These are phyloP conservation scores for Sophora flavescens DNA, from an alignment of 306 rosid genomes.

Conservation along the genomic window DNA sequence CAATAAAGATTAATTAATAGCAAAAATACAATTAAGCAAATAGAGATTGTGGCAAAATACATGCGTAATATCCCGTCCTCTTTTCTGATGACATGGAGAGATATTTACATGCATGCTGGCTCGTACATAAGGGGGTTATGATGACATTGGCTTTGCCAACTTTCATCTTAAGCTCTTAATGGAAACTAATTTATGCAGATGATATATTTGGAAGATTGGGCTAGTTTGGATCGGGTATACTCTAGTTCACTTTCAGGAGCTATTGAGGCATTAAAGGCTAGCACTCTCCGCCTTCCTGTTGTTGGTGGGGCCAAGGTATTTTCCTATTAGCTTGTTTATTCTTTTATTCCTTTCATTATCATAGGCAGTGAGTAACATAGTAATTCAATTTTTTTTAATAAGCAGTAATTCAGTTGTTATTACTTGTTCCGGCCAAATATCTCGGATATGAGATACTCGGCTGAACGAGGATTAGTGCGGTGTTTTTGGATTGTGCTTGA, in stretches of 20 bases:
- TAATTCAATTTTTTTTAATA: not conserved
- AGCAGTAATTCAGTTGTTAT: not conserved
- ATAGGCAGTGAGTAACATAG: slow-evolving; percentile 13
- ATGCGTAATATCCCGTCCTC: slow-evolving; percentile 12
- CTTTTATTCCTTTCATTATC: not conserved
- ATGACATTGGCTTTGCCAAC: slow-evolving; percentile 27
- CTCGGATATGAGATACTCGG: too few species aligned
- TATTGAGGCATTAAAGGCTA: slow-evolving; percentile 82
- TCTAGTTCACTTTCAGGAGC: slow-evolving; percentile 85
- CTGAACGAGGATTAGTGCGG: too few species aligned
- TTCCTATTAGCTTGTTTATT: slow-evolving; percentile 38
- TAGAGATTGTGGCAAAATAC: slow-evolving; percentile 18
- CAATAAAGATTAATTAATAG: slow-evolving; percentile 18
- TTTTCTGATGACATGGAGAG: not conserved
- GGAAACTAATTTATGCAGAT: slow-evolving; percentile 60
- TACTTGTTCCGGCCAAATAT: too few species aligned
- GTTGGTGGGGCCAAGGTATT: slow-evolving; percentile 88
- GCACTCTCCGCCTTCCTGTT: slow-evolving; percentile 97
- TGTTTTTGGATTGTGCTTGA: too few species aligned
- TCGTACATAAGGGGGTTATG: slow-evolving; percentile 23
- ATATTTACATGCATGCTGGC: slow-evolving; percentile 20
- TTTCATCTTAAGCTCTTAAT: slow-evolving; percentile 20
- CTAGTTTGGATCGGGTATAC: slow-evolving; percentile 75
- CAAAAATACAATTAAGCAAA: slow-evolving; percentile 1
- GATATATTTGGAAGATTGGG: slow-evolving; percentile 83